Percentiles rank a stretch among this genome's conserved stretches.
phyloP scores from a whole-genome alignment of 148 eudicot genomes.

The Hydrangea macrophylla region DNA sequence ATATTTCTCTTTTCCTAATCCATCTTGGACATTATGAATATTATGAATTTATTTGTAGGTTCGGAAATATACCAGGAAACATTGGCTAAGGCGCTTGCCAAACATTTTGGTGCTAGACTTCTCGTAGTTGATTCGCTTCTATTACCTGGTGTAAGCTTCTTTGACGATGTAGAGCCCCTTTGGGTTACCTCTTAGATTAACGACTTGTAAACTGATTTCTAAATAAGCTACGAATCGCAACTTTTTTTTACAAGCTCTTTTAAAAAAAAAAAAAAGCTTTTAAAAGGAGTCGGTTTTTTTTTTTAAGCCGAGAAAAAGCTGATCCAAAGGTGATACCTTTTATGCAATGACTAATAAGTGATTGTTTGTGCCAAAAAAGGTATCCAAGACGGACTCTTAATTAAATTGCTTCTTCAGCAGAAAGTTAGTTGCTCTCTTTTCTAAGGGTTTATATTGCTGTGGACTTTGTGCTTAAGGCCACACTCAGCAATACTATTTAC shows the following conservation, averaged over 20 bases:
- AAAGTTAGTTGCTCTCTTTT: neutral
- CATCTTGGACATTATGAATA: neutral
- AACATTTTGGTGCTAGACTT: conserved; percentile 56
- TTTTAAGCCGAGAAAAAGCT: no score
- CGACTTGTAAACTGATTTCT: no score
- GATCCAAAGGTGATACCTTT: no score
- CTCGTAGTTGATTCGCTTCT: conserved; percentile 63
- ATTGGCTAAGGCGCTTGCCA: conserved; percentile 64
- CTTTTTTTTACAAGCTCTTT: no score
- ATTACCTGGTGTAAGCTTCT: conserved; percentile 60
- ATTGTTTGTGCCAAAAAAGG: no score
- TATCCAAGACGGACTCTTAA: no score
- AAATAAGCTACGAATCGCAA: no score
- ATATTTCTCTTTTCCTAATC: neutral
- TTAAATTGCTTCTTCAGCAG: neutral
- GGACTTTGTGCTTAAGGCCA: neutral
- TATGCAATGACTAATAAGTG: no score
- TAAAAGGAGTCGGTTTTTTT: no score
- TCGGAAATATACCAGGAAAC: conserved; percentile 85
- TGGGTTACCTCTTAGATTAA: no score
- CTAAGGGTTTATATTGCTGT: neutral
- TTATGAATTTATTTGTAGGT: conserved; percentile 28
- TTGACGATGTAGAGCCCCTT: no score
- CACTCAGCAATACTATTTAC: neutral
- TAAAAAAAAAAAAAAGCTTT: no score